Evolutionary conservation across 768 basidiomycete species (phyloP), one percentile per base, ranked within the genome.

Genomic region (Hygrophorus pudorinus): DNA sequence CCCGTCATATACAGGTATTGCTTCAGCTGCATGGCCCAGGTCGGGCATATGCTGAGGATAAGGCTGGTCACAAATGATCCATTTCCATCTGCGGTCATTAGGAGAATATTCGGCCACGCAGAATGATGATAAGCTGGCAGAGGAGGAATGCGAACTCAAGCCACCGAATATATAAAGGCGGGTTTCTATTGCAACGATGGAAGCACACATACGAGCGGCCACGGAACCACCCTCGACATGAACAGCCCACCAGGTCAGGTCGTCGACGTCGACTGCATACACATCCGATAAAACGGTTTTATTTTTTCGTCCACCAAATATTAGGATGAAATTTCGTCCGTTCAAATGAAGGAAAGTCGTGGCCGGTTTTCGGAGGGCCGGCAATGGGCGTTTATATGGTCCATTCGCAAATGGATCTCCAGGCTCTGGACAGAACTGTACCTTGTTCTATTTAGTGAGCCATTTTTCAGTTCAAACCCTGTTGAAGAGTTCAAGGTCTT

Each of bases 151-250:
- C 2, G 36, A 6, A 7, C 39, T 38, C 16, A 53, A 51, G 0
- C 61, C 57, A 9, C 59, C 58, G 28, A 62, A 62, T 10, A 64
- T 50, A 33, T 53, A 62, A 4, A 63, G 38, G 1, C 36, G 44
- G 5, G 50, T 53, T 2, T 49, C 29, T 11, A 59, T 47, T 1
- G 54, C 51, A 1, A 58, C 55, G n/a, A 60, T 49, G 8, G 53
- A 41, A 7, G 60, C 53, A 21, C 39, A 18, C 27, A 59, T 53
- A 3, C 61, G 52, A 9, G 46, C 41, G 12, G 13, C 33, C 6
- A 53, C 41, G 4, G 38, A 46, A 9, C 51, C 48, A 18, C 56
- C 56, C 34, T 50, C 37, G 20, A 56, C 35, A 1, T 41, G n/a
- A 8, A 57, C 44, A 18, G 49, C 42, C 55, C 55, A 62, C 61